Conservation (phyloP, 2,329 filamentous ascomycete genomes). For the Colletotrichum falcatum region DNA sequence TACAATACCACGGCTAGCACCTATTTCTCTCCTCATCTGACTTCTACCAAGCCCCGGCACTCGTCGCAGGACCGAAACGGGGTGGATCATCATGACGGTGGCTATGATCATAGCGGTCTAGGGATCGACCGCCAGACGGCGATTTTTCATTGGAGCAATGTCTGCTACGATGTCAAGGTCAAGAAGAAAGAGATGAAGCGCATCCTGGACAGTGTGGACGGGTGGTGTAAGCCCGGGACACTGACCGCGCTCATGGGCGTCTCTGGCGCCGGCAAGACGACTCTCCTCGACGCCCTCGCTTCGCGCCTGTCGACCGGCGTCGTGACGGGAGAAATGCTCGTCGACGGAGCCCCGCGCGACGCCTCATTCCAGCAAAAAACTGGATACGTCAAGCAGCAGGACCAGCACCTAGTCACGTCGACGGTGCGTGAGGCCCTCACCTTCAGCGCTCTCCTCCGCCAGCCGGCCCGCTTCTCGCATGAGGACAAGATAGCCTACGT, state of each 20-base stretch:
- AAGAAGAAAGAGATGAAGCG: slow-evolving; percentile 69
- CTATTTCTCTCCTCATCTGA: neutral
- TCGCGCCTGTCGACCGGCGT: slow-evolving; percentile 80
- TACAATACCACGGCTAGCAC: neutral
- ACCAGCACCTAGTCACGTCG: slow-evolving; percentile 74
- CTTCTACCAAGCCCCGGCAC: neutral
- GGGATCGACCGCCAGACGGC: slow-evolving; percentile 62
- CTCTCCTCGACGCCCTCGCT: slow-evolving; percentile 78
- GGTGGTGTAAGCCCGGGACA: slow-evolving; percentile 81
- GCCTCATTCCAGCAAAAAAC: slow-evolving; percentile 77
- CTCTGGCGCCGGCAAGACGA: slow-evolving; percentile 81
- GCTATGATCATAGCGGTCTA: slow-evolving; percentile 41
- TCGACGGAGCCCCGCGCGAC: slow-evolving; percentile 74
- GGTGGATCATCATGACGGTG: neutral
- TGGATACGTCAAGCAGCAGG: slow-evolving; percentile 79
- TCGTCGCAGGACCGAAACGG: neutral
- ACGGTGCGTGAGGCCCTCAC: slow-evolving; percentile 76
- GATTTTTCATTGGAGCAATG: slow-evolving; percentile 78
- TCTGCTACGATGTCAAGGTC: slow-evolving; percentile 81
- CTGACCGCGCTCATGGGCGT: slow-evolving; percentile 80
- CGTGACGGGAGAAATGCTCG: slow-evolving; percentile 76
- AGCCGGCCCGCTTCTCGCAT: slow-evolving; percentile 66
- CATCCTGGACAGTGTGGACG: slow-evolving; percentile 77
- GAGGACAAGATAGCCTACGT: slow-evolving; percentile 47
- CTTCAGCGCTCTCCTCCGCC: slow-evolving; percentile 76